Evolutionary conservation across 768 basidiomycete genomes (phyloP), one percentile per base, ranked within the genome.

Genomic region (Austroboletus eburneus): DNA sequence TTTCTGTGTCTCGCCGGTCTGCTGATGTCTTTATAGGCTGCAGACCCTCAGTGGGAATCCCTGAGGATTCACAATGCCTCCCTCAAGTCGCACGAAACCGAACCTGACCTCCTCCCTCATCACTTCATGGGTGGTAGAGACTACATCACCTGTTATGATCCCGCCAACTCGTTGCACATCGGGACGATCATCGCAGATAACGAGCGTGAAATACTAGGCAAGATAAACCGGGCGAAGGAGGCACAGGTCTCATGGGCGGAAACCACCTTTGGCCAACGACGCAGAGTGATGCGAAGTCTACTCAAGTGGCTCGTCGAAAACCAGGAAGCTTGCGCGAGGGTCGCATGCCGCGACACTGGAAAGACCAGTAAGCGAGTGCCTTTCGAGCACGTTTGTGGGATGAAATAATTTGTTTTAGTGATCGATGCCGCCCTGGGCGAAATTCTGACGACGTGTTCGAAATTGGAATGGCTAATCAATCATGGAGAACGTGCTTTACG

Each of bases 401-500:
- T 20, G 45, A 36, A 40, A 37, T 50, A 30, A 51, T 44, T 46
- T 29, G 4, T 12, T 49, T 21, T 42, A 96, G 94, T 94, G 64
- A 75, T 98, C 49, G 95, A 98, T 57, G 93, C 94, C 25, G 85
- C 89, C 2, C 74, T 99, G 33, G 96, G 96, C 29, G 96, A 99
- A 68, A 87, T 98, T 54, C 60, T 99, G 35, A 89, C 88, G n/a
- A 96, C 92, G 0, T 88, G 90, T 60, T 87, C 90, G 10, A 99
- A 99, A 65, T 72, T 97, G 69, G 88, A 95, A 54, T 98, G 88
- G 88, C 62, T 97, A 16, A 77, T 98, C 37, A 78, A 83, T 7
- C 80, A 94, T 51, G 96, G 93, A 33, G 91, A 96, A 63, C 68
- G 73, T 20, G 81, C 76, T 33, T 70, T 99, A 27, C 72, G 71